Evolutionary conservation across 257 asterid genomes (phyloP).

Genomic region (Oldenlandia corymbosa): DNA sequence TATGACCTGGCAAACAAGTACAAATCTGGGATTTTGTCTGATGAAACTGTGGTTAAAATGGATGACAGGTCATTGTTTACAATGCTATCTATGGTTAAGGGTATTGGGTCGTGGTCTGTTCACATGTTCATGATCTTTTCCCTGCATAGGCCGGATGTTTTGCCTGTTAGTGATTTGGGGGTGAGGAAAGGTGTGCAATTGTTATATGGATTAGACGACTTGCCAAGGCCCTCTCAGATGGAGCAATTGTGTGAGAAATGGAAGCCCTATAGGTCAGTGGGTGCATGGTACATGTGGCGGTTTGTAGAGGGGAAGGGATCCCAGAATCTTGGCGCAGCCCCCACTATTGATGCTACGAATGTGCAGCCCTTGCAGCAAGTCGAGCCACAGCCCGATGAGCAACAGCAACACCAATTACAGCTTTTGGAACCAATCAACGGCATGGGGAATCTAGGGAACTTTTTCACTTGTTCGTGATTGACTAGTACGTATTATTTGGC

Average conservation of each 20-base stretch:
- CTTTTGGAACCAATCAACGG: constrained; percentile 76
- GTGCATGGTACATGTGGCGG: constrained; percentile 99
- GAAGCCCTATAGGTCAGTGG: constrained; percentile 92
- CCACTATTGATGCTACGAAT: constrained; percentile 37
- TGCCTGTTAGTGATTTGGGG: constrained; percentile 89
- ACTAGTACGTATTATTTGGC: background rate
- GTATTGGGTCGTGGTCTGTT: constrained; percentile 96
- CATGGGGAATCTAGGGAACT: constrained; percentile 70
- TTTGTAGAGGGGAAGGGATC: constrained; percentile 66
- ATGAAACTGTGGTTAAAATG: constrained; percentile 77
- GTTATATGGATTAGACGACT: constrained; percentile 70
- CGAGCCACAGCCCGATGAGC: constrained; percentile 50
- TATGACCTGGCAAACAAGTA: constrained; percentile 78
- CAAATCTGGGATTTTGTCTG: constrained; percentile 71
- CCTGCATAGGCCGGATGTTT: constrained; percentile 85
- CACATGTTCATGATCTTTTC: constrained; percentile 97
- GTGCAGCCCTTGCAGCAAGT: constrained; percentile 75
- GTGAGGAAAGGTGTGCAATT: constrained; percentile 94
- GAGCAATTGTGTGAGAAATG: constrained; percentile 88
- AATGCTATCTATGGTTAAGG: constrained; percentile 97
- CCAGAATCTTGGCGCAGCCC: constrained; percentile 33
- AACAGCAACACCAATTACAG: constrained; percentile 68
- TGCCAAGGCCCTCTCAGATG: constrained; percentile 89
- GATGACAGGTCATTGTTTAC: constrained; percentile 85
- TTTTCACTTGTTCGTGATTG: background rate